Base-by-base conservation (phyloP, 768 basidiomycete genomes). In the Boletus insuetus region DNA sequence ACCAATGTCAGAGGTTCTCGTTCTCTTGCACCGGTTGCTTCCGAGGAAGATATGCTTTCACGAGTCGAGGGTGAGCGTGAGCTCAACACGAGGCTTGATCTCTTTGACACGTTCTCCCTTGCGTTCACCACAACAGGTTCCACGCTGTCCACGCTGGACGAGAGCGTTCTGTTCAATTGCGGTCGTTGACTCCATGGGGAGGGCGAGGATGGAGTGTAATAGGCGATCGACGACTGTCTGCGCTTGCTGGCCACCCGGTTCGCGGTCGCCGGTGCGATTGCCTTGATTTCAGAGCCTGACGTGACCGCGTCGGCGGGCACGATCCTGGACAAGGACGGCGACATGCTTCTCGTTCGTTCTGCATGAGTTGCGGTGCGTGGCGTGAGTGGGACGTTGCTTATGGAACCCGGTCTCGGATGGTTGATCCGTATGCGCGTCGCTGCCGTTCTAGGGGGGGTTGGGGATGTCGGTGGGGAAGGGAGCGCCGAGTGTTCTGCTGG, bases 1-100 rank as follows among this genome's bases (percentile, higher is more conserved):
- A 82, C 80, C 51, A 91, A 68, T 0, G 89, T 92, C 51, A 81
- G 63, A 16, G 83, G 84, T n/a, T 73, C 73, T 20, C 65, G 64
- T 32, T 69, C 65, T 44, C 46, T 64, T 9, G 22, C 7, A 10
- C 31, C 46, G 0, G 47, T 9, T 2, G 31, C 58, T 26, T 65
- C 65, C 31, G 8, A 6, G 6, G 57, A 64, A 38, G 50, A 51
- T n/a, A 58, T 11, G 53, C 68, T 61, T 37, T 69, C 61, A 9
- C 55, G 58, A 8, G 58, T 46, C 14, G 64, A 60, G 13, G 54
- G 29, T 2, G 66, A 51, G 40, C 49, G 56, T 20, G 62, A 52
- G 29, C 51, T 53, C 22, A 60, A n/a, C 8, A 49, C 53, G 42
- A 69, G 44, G 57, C 68, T 69, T 2, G 61, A 58, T 37, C 67